These are phyloP conservation scores for Larix kaempferi DNA, from an alignment of 75 land plant species.

Conservation along the genomic window DNA sequence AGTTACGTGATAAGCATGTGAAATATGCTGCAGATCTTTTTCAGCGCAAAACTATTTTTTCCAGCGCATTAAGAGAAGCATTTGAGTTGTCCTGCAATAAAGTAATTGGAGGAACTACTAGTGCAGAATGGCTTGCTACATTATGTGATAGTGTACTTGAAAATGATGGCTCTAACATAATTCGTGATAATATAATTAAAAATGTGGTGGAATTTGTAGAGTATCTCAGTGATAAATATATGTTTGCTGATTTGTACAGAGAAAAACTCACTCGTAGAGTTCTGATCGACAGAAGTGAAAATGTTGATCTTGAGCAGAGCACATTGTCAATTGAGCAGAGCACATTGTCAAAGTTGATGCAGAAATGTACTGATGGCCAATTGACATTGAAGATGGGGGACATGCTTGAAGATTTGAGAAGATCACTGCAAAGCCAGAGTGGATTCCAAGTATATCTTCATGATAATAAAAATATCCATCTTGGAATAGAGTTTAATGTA, in stretches of 20 bases:
- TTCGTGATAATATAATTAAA: conserved; percentile 84
- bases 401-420: too few species aligned
- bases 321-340: too few species aligned
- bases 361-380: conserved; percentile 47
- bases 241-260: conserved; percentile 98
- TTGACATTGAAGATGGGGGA: too few species aligned
- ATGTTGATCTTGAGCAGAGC: background rate
- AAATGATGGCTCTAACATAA: too few species aligned
- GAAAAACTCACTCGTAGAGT: background rate
- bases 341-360: background rate
- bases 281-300: background rate
- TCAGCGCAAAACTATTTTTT: too few species aligned
- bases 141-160: conserved; percentile 87
- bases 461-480: conserved; percentile 18
- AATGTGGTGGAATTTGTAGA: conserved; percentile 89
- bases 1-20: too few species aligned
- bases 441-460: too few species aligned
- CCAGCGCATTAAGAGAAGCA: too few species aligned
- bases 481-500: too few species aligned
- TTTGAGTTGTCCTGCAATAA: conserved; percentile 90
- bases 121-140: conserved; percentile 82
- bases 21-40: too few species aligned
- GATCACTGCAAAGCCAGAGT: conserved; percentile 39
- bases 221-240: conserved; percentile 85
- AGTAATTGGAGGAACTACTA: conserved; percentile 78